Evolutionary conservation across 257 asterid genomes (phyloP), one percentile per base, ranked within the genome.

Genomic region (Ilex aquifolium): DNA sequence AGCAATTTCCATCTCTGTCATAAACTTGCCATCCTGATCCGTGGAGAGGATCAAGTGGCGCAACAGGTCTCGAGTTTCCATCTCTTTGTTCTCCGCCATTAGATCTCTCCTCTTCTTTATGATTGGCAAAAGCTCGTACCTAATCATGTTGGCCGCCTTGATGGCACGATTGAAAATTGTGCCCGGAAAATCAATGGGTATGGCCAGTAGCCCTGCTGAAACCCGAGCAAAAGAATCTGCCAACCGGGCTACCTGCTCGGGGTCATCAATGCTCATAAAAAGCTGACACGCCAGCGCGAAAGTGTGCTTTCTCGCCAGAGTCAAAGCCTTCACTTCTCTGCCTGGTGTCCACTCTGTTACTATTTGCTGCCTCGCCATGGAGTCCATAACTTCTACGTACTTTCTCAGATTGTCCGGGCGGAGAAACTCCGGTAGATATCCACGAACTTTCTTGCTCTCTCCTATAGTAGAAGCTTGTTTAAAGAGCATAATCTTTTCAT

Each of bases 401-500:
- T 70, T 53, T 44, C 16, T 36, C n/a, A 70, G 31, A 6, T 60
- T 49, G 29, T 69, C 72, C 13, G 67, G 46, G 31, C 63, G 62
- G 36, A 75, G 49, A 56, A 75, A 56, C 15, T 44, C 61, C 1
- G 67, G 58, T 3, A 69, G 59, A 7, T 65, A 55, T 17, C 59
- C 63, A 2, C 76, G 59, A 55, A 70, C 31, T 10, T 44, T 57
- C 3, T 16, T 61, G 7, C 69, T 32, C 36, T 69, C 69, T 50
- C 70, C 70, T 10, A 6, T 31, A 31, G 65, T 66, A 3, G 76
- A 65, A 7, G 50, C 57, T 3, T 61, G 46, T 21, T 50, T 48
- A 0, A 66, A 57, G 31, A 76, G 76, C 59, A 70, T 61, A 6
- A 75, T 57, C 39, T 66, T 66, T 53, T 69, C 76, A 10, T 65